A percentile compares a stretch with the other conserved stretches of the same genome.
These are phyloP conservation scores for Nicotiana benthamiana DNA, from an alignment of 257 asterid species.

Conservation along the genomic window DNA sequence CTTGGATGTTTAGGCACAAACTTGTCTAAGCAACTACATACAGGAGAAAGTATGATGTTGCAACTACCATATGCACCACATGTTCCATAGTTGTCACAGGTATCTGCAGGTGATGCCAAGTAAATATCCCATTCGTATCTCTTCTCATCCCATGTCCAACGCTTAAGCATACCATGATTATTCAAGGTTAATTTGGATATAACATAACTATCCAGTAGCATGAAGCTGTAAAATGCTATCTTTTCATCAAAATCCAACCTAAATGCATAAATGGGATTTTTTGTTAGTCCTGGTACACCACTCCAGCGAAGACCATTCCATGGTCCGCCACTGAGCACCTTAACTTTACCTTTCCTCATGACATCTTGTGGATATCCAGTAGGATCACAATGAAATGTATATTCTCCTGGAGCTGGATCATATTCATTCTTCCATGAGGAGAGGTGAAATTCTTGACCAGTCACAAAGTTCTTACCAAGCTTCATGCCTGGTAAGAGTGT, in stretches of 20 bases:
- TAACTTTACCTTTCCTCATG: background rate
- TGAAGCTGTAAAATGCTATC: background rate
- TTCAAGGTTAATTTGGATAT: background rate
- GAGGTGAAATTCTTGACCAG: background rate
- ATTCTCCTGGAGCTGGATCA: background rate
- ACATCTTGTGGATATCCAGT: background rate
- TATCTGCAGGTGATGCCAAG: background rate
- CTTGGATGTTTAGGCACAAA: background rate
- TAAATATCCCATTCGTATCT: background rate
- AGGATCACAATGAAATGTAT: constrained; percentile 1
- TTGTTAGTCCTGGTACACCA: background rate
- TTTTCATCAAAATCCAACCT: background rate
- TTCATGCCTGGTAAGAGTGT: constrained; percentile 19
- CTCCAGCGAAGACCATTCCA: constrained; percentile 11
- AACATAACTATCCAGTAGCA: background rate
- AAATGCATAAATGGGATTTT: background rate
- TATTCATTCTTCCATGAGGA: background rate
- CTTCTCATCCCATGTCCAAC: constrained; percentile 9
- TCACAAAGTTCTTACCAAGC: constrained; percentile 20
- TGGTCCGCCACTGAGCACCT: background rate
- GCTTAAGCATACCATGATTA: background rate
- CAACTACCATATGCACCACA: background rate
- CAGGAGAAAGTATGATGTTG: background rate
- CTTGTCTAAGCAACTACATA: background rate
- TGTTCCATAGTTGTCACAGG: background rate